A percentile compares a stretch with the other conserved stretches of the same genome.
Evolutionary conservation across 805 yeast species (phyloP).

Genomic region (Lipomyces spencermartinsiae): DNA sequence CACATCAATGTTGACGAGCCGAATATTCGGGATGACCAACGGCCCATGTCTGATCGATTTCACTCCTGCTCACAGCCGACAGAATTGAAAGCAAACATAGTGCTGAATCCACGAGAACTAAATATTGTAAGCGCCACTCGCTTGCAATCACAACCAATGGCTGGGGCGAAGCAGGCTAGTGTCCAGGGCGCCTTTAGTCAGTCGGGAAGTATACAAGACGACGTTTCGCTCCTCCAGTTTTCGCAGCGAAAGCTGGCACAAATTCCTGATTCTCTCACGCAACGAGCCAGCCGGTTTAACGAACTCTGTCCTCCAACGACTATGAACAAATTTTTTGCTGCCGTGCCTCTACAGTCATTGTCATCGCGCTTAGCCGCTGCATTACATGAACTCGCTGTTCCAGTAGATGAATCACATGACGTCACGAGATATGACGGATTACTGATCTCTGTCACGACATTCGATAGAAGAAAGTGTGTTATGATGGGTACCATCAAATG

Average conservation of each 20-base stretch:
- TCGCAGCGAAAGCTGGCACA: constrained; percentile 30
- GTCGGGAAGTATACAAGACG: constrained; percentile 39
- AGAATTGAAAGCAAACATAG: constrained; percentile 12
- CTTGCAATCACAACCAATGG: constrained; percentile 26
- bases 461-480: constrained; percentile 39
- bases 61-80: constrained; percentile 30
- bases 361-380: constrained; percentile 53
- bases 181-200: constrained; percentile 6
- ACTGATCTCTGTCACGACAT: constrained; percentile 9
- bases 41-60: constrained; percentile 4
- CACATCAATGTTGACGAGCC: constrained; percentile 50
- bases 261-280: constrained; percentile 41
- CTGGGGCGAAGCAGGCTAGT: background rate
- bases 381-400: constrained; percentile 51
- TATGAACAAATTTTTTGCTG: constrained; percentile 60
- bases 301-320: constrained; percentile 50
- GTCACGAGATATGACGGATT: constrained; percentile 43
- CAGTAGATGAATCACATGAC: constrained; percentile 38
- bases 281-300: constrained; percentile 39
- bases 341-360: constrained; percentile 52
- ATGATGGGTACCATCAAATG: constrained; percentile 40
- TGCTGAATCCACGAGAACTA: background rate
- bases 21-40: background rate
- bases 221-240: constrained; percentile 27
- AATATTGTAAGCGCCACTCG: background rate